phyloP scores from a whole-genome alignment of 257 asterid genomes.

The Henckelia pumila region DNA sequence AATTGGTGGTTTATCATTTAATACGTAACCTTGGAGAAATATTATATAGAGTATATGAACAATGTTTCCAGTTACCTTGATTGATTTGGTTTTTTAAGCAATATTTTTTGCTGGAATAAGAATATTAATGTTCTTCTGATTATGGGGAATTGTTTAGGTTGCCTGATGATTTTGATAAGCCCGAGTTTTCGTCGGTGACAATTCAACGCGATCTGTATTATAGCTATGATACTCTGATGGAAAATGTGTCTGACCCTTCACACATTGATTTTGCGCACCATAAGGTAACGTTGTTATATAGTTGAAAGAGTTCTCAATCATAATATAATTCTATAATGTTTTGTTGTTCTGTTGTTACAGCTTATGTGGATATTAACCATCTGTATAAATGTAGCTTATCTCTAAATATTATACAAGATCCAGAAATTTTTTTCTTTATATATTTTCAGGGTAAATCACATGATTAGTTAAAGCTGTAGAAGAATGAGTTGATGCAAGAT shows the following conservation, averaged over 20 bases:
- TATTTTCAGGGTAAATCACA: background rate
- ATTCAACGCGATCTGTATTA: constrained; percentile 94
- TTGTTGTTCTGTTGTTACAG: constrained; percentile 14
- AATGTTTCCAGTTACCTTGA: constrained; percentile 19
- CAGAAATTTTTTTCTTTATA: background rate
- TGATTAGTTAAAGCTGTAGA: background rate
- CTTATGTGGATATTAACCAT: background rate
- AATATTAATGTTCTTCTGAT: constrained; percentile 9
- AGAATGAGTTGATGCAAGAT: constrained; percentile 7
- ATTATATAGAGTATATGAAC: constrained; percentile 16
- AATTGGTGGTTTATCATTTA: constrained; percentile 8
- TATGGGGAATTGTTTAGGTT: constrained; percentile 49
- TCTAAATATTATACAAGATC: background rate
- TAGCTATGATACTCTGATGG: constrained; percentile 97
- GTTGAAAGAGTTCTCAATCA: background rate
- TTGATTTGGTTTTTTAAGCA: constrained; percentile 17
- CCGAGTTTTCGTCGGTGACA: constrained; percentile 86
- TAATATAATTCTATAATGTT: background rate
- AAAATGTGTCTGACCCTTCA: constrained; percentile 98
- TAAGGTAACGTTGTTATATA: constrained; percentile 49
- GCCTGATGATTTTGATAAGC: constrained; percentile 92
- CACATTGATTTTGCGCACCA: constrained; percentile 98
- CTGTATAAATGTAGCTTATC: background rate
- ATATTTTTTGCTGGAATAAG: constrained; percentile 1
- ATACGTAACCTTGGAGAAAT: constrained; percentile 10